A percentile compares a stretch with the other conserved stretches of the same genome.
phyloP scores from a whole-genome alignment of 192 early-diverging fungal genomes.

The Gaertneriomyces sp. region DNA sequence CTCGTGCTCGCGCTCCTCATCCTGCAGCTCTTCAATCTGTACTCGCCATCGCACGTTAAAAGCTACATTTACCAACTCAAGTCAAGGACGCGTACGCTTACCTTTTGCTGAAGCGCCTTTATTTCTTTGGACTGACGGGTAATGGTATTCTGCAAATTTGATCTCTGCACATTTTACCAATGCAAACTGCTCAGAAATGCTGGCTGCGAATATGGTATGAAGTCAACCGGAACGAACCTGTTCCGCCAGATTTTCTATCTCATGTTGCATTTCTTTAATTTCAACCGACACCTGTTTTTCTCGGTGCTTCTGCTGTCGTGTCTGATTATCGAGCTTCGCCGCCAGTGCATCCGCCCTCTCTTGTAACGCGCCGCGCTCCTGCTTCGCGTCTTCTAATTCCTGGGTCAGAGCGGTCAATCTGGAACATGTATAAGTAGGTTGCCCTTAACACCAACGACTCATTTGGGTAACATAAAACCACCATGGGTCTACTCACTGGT shows the following conservation, averaged over 20 bases:
- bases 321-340: background rate
- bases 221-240: background rate
- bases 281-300: slow-evolving; percentile 2
- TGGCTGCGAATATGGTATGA: background rate
- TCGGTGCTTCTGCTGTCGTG: background rate
- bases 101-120: background rate
- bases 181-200: no score
- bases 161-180: background rate
- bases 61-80: no score
- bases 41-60: no score
- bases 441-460: background rate
- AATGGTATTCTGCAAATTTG: background rate
- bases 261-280: background rate
- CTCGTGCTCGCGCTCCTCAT: slow-evolving; percentile 8
- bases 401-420: background rate
- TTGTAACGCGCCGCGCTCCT: background rate
- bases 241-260: background rate
- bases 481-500: background rate
- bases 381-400: background rate
- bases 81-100: background rate
- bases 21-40: background rate
- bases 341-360: background rate
- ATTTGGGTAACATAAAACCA: background rate
- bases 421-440: background rate
- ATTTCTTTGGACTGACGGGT: background rate